A percentile compares a stretch with the other conserved stretches of the same genome.
These are phyloP conservation scores for Laguncularia racemosa DNA, from an alignment of 345 rosid species.

Conservation along the genomic window DNA sequence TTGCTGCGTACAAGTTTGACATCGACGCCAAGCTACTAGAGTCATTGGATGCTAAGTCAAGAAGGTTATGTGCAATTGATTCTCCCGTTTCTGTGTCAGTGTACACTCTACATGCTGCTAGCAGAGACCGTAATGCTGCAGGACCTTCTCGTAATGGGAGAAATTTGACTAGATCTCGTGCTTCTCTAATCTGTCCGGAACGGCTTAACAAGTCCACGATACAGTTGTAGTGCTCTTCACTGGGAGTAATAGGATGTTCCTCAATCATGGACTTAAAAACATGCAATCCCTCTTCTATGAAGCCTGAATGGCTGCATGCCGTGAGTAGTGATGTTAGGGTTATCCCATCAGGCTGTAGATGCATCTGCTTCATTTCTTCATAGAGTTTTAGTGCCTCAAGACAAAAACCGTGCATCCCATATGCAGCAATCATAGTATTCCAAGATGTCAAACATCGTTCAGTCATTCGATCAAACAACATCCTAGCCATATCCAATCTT, in stretches of 20 bases:
- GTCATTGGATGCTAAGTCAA: slow-evolving; percentile 11
- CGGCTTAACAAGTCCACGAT: too few species aligned
- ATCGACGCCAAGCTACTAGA: too few species aligned
- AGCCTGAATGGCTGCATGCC: too few species aligned
- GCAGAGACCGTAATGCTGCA: slow-evolving; percentile 19
- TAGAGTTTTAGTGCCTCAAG: slow-evolving; percentile 20
- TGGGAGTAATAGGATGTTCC: too few species aligned
- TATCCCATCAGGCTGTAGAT: slow-evolving; percentile 18
- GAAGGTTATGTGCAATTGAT: slow-evolving; percentile 17
- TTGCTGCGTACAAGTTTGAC: too few species aligned
- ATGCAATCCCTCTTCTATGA: too few species aligned
- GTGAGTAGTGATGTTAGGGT: not conserved
- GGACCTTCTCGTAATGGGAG: slow-evolving; percentile 15
- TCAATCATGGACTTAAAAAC: too few species aligned
- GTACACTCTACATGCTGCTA: slow-evolving; percentile 26
- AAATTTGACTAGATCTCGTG: not conserved
- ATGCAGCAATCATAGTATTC: too few species aligned
- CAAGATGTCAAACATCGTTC: slow-evolving; percentile 1
- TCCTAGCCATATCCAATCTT: slow-evolving; percentile 19
- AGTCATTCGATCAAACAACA: slow-evolving; percentile 17
- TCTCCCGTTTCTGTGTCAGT: slow-evolving; percentile 20
- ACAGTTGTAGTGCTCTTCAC: too few species aligned
- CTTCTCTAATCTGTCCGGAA: too few species aligned
- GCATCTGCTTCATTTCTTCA: slow-evolving; percentile 15
- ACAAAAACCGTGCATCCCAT: slow-evolving; percentile 25